Evolutionary conservation across 164 flowering plant species (phyloP).

Genomic region (Piper betle): DNA sequence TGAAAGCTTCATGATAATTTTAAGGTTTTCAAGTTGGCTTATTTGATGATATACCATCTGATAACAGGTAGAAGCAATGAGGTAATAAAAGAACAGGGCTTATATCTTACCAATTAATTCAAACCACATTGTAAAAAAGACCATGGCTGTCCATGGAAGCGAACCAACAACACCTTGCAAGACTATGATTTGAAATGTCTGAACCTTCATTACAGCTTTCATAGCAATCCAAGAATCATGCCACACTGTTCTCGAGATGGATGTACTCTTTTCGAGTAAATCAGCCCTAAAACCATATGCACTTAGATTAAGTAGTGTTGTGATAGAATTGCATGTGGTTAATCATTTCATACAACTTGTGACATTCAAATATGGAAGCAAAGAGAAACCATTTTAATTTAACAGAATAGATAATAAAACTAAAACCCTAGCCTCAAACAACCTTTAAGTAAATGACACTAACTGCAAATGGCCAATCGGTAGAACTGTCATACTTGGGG

Average conservation of each 20-base stretch:
- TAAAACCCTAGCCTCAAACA: too few relatives aligned
- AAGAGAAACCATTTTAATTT: background rate
- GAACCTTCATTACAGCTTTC: constrained; percentile 64
- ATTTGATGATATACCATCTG: background rate
- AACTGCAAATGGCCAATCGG: too few relatives aligned
- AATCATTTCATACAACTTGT: too few relatives aligned
- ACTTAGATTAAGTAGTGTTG: background rate
- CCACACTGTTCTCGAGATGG: constrained; percentile 41
- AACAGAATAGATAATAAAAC: background rate
- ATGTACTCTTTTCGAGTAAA: constrained; percentile 25
- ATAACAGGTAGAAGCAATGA: background rate
- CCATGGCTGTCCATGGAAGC: constrained; percentile 97
- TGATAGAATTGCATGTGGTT: background rate
- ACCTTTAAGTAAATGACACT: too few relatives aligned
- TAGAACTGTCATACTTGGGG: too few relatives aligned
- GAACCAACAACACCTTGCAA: constrained; percentile 92
- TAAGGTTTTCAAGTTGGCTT: background rate
- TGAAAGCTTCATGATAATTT: background rate
- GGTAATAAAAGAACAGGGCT: background rate
- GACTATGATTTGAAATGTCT: constrained; percentile 78
- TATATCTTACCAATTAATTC: constrained; percentile 69
- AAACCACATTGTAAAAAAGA: constrained; percentile 95
- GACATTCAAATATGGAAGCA: too few relatives aligned
- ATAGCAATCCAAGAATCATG: constrained; percentile 68
- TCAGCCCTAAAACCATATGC: constrained; percentile 28